A percentile compares a stretch with the other conserved stretches of the same genome.
These are phyloP conservation scores for Micractinium sp. DNA, from an alignment of 139 green algal genomes.

Conservation along the genomic window DNA sequence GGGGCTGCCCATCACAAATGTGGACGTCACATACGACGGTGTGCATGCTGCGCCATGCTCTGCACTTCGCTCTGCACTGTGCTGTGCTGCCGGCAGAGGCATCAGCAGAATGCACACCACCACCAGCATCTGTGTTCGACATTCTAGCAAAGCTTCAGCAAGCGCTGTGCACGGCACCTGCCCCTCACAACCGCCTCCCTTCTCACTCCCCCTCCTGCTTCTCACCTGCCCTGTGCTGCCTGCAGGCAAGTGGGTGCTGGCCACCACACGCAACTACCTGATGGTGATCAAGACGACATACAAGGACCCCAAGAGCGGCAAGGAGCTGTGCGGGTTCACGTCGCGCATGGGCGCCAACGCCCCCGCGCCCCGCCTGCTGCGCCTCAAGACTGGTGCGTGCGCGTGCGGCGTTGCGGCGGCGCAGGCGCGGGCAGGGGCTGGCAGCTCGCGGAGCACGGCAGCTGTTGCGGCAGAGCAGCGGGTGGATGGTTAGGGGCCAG, in stretches of 20 bases:
- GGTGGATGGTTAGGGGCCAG: too few species aligned
- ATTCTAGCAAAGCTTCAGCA: too few species aligned
- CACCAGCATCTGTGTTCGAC: too few species aligned
- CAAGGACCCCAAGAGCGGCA: conserved; percentile 55
- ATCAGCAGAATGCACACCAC: not conserved
- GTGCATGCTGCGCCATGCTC: not conserved
- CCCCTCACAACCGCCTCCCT: not conserved
- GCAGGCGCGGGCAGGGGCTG: not conserved
- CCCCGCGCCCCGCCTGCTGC: conserved; percentile 84
- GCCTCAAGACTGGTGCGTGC: conserved; percentile 70
- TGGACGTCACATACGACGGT: conserved; percentile 94
- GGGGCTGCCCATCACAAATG: conserved; percentile 86
- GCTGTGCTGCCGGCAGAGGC: not conserved
- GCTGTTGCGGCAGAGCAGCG: not conserved
- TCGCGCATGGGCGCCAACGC: conserved; percentile 68
- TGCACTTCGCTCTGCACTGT: not conserved
- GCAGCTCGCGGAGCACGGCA: not conserved
- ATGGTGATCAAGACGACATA: conserved; percentile 93
- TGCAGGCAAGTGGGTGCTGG: conserved; percentile 80
- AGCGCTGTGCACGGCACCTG: not conserved
- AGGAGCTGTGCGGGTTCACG: conserved; percentile 81
- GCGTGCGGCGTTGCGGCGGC: too few species aligned
- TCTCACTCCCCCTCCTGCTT: not conserved
- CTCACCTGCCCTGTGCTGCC: not conserved
- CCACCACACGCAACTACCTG: conserved; percentile 93